phyloP scores from a whole-genome alignment of 2,329 filamentous ascomycete genomes.

The Trichothecium roseum region DNA sequence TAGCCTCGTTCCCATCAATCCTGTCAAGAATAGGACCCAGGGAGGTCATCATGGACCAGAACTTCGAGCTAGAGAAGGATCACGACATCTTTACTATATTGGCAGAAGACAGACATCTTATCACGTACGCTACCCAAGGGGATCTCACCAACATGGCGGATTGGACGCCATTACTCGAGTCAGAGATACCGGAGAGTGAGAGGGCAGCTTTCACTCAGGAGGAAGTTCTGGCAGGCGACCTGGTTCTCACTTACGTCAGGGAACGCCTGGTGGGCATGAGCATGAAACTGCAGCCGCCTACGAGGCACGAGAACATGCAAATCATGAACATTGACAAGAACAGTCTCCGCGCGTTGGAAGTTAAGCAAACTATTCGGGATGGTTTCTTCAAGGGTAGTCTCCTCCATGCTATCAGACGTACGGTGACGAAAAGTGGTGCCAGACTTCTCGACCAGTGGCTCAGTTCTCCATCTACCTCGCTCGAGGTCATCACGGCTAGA shows the following conservation, averaged over 20 bases:
- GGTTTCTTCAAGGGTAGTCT: slow-evolving; percentile 72
- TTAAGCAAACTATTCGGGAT: slow-evolving; percentile 77
- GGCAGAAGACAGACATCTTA: slow-evolving; percentile 62
- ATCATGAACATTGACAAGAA: slow-evolving; percentile 89
- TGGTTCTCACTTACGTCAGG: slow-evolving; percentile 77
- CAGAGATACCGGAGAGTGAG: slow-evolving; percentile 46
- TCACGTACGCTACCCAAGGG: slow-evolving; percentile 56
- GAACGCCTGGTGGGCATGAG: slow-evolving; percentile 66
- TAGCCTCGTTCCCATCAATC: slow-evolving; percentile 65
- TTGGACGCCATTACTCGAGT: slow-evolving; percentile 73
- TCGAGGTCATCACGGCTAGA: slow-evolving; percentile 65
- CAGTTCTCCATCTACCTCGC: slow-evolving; percentile 82
- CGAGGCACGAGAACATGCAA: slow-evolving; percentile 62
- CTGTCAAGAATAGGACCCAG: slow-evolving; percentile 74
- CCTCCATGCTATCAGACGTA: slow-evolving; percentile 79
- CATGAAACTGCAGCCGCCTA: slow-evolving; percentile 75
- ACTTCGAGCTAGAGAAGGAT: slow-evolving; percentile 44
- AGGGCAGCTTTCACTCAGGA: slow-evolving; percentile 48
- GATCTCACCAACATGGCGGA: slow-evolving; percentile 40
- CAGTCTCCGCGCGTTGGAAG: slow-evolving; percentile 79
- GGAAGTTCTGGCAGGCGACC: slow-evolving; percentile 68
- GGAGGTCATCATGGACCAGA: slow-evolving; percentile 71
- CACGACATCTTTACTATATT: slow-evolving; percentile 58
- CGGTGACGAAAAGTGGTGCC: slow-evolving; percentile 84
- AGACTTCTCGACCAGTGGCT: slow-evolving; percentile 76